These are phyloP conservation scores for Melampsora abietis-canadensis DNA, from an alignment of 1,284 basidiomycete species.

Conservation along the genomic window DNA sequence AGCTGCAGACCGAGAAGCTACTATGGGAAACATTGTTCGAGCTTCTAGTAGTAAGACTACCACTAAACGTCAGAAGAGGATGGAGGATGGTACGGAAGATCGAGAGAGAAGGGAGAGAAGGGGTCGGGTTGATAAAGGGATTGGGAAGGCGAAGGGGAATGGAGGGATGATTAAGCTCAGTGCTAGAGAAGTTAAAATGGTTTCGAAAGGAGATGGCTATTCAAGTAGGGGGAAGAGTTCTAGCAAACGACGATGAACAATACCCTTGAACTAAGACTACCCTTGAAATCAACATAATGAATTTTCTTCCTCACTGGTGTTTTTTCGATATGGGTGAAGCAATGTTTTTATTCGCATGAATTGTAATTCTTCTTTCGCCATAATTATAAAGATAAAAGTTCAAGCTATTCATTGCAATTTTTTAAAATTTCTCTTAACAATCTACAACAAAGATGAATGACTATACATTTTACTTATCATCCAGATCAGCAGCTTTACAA, in stretches of 20 bases:
- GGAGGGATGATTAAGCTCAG: slow-evolving; percentile 20
- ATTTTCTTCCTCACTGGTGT: too few relatives aligned
- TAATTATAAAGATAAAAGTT: too few relatives aligned
- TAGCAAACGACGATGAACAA: too few relatives aligned
- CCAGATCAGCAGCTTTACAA: slow-evolving; percentile 7
- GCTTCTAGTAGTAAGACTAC: slow-evolving; percentile 11
- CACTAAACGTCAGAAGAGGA: slow-evolving; percentile 24
- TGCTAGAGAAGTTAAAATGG: slow-evolving; percentile 9
- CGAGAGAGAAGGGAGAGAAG: slow-evolving; percentile 6
- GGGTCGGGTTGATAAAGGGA: not conserved
- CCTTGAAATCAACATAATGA: too few relatives aligned
- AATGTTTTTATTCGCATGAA: too few relatives aligned
- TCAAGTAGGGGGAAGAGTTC: not conserved
- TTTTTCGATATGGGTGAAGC: too few relatives aligned
- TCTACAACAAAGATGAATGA: too few relatives aligned
- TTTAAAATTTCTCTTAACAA: too few relatives aligned
- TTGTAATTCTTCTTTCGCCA: too few relatives aligned
- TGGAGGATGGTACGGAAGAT: slow-evolving; percentile 17
- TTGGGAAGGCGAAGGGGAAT: not conserved
- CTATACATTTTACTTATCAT: not conserved
- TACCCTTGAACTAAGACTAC: too few relatives aligned
- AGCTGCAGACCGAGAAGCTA: slow-evolving; percentile 21
- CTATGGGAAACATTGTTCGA: slow-evolving; percentile 10
- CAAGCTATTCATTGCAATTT: too few relatives aligned
- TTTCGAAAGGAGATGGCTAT: not conserved